These are phyloP conservation scores for Amanita rimosa DNA, from an alignment of 768 basidiomycete species.

Conservation along the genomic window DNA sequence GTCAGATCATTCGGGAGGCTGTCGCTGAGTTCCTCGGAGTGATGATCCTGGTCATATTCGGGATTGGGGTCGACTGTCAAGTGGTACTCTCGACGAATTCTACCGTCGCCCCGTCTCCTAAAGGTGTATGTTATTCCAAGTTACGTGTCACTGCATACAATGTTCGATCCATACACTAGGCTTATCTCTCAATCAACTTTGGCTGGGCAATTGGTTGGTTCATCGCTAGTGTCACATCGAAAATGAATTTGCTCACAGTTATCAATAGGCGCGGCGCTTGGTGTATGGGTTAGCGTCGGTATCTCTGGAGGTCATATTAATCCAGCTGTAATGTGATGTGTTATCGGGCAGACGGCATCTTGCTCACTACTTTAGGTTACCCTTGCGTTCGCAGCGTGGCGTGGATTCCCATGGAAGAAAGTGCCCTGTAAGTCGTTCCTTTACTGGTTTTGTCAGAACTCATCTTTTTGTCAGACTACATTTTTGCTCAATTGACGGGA, in stretches of 20 bases:
- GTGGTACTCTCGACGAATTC: constrained; percentile 30
- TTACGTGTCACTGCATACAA: not conserved
- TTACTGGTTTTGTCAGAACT: not conserved
- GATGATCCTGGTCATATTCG: constrained; percentile 42
- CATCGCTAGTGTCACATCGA: not conserved
- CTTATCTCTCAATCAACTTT: constrained; percentile 30
- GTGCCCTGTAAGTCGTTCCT: constrained; percentile 31
- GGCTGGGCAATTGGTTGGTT: constrained; percentile 31
- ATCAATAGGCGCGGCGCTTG: constrained; percentile 29
- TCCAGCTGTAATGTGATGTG: constrained; percentile 20
- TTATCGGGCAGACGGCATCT: constrained; percentile 8
- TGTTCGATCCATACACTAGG: constrained; percentile 12
- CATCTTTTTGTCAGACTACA: constrained; percentile 24
- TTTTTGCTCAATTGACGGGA: constrained; percentile 53
- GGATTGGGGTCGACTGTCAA: constrained; percentile 38
- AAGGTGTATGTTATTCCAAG: constrained; percentile 29
- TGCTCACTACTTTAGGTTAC: constrained; percentile 33
- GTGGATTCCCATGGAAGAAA: constrained; percentile 61
- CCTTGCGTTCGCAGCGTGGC: constrained; percentile 48
- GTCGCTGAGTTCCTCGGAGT: constrained; percentile 45
- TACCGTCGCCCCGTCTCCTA: constrained; percentile 26
- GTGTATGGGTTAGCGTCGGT: constrained; percentile 36
- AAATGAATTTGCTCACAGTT: not conserved
- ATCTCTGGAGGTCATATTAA: constrained; percentile 40
- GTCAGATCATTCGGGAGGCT: constrained; percentile 23